phyloP scores from a whole-genome alignment of 2,329 filamentous ascomycete genomes.

The Blastomyces silverae region DNA sequence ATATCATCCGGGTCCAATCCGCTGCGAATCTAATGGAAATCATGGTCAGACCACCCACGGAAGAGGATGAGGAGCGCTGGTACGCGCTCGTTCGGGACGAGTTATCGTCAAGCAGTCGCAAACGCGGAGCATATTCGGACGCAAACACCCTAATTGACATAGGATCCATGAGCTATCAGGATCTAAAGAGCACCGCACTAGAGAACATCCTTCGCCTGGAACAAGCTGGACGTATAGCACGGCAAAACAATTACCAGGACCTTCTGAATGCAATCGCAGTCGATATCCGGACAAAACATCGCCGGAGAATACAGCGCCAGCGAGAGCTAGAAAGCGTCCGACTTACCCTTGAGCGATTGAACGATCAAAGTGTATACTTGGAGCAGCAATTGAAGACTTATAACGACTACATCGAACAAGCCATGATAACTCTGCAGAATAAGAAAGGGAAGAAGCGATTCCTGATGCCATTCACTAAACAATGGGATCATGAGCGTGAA shows the following conservation, averaged over 20 bases:
- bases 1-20: slow-evolving; percentile 94
- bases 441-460: slow-evolving; percentile 95
- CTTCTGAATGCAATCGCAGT: slow-evolving; percentile 95
- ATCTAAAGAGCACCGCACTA: slow-evolving; percentile 85
- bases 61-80: slow-evolving; percentile 89
- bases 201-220: slow-evolving; percentile 92
- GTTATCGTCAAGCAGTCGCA: slow-evolving; percentile 59
- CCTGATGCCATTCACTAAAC: slow-evolving; percentile 92
- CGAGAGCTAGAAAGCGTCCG: slow-evolving; percentile 67
- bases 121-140: slow-evolving; percentile 82
- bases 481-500: slow-evolving; percentile 97
- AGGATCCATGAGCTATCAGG: slow-evolving; percentile 78
- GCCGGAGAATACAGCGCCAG: slow-evolving; percentile 81
- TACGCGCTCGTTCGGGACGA: slow-evolving; percentile 73
- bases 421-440: slow-evolving; percentile 93
- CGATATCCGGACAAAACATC: slow-evolving; percentile 95
- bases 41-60: slow-evolving; percentile 76
- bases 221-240: slow-evolving; percentile 74
- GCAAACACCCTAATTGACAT: slow-evolving; percentile 78
- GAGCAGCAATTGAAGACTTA: slow-evolving; percentile 96
- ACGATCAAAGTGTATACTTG: slow-evolving; percentile 71
- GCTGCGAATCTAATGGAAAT: slow-evolving; percentile 92
- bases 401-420: slow-evolving; percentile 98
- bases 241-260: slow-evolving; percentile 90
- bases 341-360: slow-evolving; percentile 43